Percentiles rank a stretch among this genome's conserved stretches.
phyloP scores from a whole-genome alignment of 2,329 filamentous ascomycete species.

The Diaporthe eres region DNA sequence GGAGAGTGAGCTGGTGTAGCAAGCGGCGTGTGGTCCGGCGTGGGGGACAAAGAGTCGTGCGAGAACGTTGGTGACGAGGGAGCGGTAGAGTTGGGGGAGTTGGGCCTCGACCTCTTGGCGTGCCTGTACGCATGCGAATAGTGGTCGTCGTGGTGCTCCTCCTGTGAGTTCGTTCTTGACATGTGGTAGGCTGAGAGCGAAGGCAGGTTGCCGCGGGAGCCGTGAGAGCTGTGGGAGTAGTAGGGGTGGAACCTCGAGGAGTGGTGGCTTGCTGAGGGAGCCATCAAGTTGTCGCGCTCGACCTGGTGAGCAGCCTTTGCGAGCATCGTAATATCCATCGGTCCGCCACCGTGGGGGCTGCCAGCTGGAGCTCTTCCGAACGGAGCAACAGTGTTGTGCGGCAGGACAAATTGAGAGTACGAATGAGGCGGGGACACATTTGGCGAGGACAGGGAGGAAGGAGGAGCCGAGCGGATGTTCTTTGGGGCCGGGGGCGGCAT shows the following conservation, averaged over 20 bases:
- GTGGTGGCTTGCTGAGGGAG: constrained; percentile 58
- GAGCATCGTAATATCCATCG: constrained; percentile 71
- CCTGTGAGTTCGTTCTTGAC: constrained; percentile 88
- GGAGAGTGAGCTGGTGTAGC: constrained; percentile 96
- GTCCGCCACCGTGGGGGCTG: constrained; percentile 55
- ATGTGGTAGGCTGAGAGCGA: constrained; percentile 93
- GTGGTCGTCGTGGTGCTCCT: constrained; percentile 82
- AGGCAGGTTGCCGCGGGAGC: constrained; percentile 75
- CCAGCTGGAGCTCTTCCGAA: constrained; percentile 62
- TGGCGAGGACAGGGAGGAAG: constrained; percentile 89
- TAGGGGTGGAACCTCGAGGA: constrained; percentile 67
- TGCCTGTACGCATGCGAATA: constrained; percentile 78
- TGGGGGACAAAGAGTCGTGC: constrained; percentile 94
- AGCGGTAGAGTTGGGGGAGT: constrained; percentile 94
- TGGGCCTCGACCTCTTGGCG: constrained; percentile 90
- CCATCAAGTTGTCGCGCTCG: constrained; percentile 68
- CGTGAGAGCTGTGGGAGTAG: constrained; percentile 63
- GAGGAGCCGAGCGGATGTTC: constrained; percentile 89
- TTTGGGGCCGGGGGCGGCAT: constrained; percentile 85
- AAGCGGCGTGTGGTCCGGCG: constrained; percentile 97
- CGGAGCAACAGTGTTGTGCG: constrained; percentile 61
- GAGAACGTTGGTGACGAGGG: constrained; percentile 97
- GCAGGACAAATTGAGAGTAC: constrained; percentile 78
- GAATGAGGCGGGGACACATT: constrained; percentile 96
- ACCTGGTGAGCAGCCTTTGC: constrained; percentile 73